Conservation (phyloP, 2,329 filamentous ascomycete species). For the Colletotrichum abscissum region DNA sequence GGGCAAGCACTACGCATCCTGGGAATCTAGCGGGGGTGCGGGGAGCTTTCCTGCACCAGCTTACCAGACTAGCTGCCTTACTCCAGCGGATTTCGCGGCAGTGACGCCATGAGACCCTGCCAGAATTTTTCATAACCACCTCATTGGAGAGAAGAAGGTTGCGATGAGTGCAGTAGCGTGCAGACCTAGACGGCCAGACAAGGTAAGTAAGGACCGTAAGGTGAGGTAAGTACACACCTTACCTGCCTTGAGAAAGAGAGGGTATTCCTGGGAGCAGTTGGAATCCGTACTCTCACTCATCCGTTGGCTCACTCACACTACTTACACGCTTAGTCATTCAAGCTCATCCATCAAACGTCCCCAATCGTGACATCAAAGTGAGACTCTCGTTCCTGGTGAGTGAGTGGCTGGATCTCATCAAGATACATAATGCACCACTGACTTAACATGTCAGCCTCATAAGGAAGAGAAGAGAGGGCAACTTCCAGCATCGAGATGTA, state of each 20-base stretch:
- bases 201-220: too few species aligned
- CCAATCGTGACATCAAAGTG: not conserved
- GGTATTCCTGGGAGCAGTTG: slow-evolving; percentile 5
- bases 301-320: not conserved
- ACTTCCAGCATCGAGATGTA: not conserved
- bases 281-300: not conserved
- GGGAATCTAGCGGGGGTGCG: not conserved
- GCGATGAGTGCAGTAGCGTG: not conserved
- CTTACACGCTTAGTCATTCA: not conserved
- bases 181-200: too few species aligned
- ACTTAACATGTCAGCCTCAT: not conserved
- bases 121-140: not conserved
- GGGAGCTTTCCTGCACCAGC: not conserved
- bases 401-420: not conserved
- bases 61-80: not conserved
- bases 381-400: not conserved
- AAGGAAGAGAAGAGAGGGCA: not conserved
- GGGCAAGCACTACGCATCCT: not conserved
- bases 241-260: not conserved
- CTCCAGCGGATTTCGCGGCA: not conserved
- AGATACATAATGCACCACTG: not conserved
- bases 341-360: not conserved
- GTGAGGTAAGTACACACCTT: not conserved
- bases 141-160: not conserved
- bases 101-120: slow-evolving; percentile 7